Conservation (phyloP, 2,329 filamentous ascomycete genomes). For the Cladophialophora immunda region DNA sequence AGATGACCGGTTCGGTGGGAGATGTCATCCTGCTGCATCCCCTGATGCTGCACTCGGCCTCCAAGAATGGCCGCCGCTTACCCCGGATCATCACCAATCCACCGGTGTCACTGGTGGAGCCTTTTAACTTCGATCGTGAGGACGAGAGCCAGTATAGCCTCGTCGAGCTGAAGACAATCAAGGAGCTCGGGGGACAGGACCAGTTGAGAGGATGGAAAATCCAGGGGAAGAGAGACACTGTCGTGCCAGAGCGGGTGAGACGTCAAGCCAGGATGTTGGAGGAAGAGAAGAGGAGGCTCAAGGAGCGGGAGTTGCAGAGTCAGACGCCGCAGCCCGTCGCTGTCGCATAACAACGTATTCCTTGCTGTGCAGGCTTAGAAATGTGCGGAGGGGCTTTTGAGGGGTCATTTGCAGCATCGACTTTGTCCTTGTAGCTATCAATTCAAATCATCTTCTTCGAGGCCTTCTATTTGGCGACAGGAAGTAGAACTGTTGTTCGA, state of each 20-base stretch:
- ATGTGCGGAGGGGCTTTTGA: neutral
- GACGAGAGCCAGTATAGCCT: conserved; percentile 58
- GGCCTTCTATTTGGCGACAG: too few species aligned
- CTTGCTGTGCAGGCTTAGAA: neutral
- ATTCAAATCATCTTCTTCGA: too few species aligned
- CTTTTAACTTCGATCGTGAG: conserved; percentile 60
- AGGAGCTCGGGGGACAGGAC: conserved; percentile 56
- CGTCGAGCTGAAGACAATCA: conserved; percentile 63
- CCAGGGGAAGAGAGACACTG: conserved; percentile 51
- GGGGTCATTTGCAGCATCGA: neutral
- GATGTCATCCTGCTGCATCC: conserved; percentile 65
- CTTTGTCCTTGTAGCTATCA: too few species aligned
- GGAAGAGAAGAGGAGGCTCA: conserved; percentile 53
- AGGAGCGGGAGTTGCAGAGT: conserved; percentile 15
- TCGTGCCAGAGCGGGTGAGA: conserved; percentile 58
- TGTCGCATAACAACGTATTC: conserved; percentile 6
- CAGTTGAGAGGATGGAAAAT: conserved; percentile 60
- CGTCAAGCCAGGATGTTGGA: conserved; percentile 56
- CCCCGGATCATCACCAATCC: conserved; percentile 65
- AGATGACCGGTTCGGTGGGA: conserved; percentile 62
- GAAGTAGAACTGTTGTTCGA: too few species aligned
- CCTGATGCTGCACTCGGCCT: conserved; percentile 64
- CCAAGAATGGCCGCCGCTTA: conserved; percentile 58
- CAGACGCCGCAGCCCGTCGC: conserved; percentile 13
- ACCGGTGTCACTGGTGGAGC: conserved; percentile 59